These are phyloP conservation scores for Euphorbia peplus DNA, from an alignment of 345 rosid species.

Conservation along the genomic window DNA sequence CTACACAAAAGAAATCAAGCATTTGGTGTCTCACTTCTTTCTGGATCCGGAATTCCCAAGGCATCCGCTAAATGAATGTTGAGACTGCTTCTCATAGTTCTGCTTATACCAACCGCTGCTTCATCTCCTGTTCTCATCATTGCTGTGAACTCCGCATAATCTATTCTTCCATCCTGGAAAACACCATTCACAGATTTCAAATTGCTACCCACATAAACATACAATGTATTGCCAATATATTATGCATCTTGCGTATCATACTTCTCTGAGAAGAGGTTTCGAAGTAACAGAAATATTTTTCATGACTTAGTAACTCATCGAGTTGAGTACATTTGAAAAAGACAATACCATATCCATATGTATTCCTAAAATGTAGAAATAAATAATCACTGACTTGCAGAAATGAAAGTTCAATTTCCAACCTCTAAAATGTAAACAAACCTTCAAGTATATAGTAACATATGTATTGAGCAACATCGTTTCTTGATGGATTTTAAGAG, in stretches of 20 bases:
- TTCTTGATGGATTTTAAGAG: too few relatives aligned
- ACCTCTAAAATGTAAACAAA: too few relatives aligned
- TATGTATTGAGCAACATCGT: too few relatives aligned
- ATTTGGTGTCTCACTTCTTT: neutral
- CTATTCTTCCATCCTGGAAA: conserved; percentile 80
- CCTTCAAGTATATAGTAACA: too few relatives aligned
- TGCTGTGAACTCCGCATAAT: conserved; percentile 75
- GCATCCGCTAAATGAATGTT: conserved; percentile 76
- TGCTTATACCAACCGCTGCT: conserved; percentile 56
- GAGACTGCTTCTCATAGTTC: conserved; percentile 74
- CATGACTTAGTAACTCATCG: too few relatives aligned
- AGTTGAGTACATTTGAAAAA: too few relatives aligned
- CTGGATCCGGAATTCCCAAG: conserved; percentile 39
- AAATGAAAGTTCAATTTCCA: too few relatives aligned
- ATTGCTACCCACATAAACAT: neutral
- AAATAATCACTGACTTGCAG: too few relatives aligned
- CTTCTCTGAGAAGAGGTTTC: neutral
- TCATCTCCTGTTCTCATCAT: conserved; percentile 84
- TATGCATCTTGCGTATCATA: neutral
- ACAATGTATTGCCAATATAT: neutral
- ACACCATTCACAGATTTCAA: neutral
- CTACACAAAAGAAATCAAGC: conserved; percentile 7
- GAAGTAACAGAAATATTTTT: neutral
- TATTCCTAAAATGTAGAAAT: too few relatives aligned
- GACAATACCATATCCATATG: too few relatives aligned